Evolutionary conservation across 129 eudicot species (phyloP).

Genomic region (Cynara cardunculus): DNA sequence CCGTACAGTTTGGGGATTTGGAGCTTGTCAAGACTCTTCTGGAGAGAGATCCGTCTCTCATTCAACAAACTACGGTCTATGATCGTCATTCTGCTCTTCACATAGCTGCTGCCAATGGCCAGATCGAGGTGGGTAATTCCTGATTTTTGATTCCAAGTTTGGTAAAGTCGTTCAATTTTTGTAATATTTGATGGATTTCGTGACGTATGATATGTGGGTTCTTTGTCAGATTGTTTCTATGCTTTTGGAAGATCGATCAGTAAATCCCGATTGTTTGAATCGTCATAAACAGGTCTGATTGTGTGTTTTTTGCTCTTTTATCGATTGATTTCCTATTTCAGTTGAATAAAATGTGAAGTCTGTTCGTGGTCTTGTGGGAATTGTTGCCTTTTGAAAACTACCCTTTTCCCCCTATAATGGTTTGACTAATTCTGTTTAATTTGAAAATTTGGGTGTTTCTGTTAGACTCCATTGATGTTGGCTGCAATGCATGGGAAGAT

Average conservation of each 20-base stretch:
- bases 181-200: conserved; percentile 1
- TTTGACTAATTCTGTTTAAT: conserved; percentile 6
- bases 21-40: conserved; percentile 42
- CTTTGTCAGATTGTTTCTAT: conserved; percentile 51
- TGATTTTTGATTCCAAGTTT: neutral
- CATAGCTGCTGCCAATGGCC: conserved; percentile 86
- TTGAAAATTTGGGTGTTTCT: conserved; percentile 3
- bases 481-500: conserved; percentile 85
- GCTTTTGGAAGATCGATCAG: conserved; percentile 54
- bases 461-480: conserved; percentile 80
- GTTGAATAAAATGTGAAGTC: neutral
- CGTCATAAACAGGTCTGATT: conserved; percentile 62
- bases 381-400: neutral
- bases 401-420: neutral
- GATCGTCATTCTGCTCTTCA: conserved; percentile 64
- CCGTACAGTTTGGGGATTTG: conserved; percentile 63
- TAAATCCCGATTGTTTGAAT: conserved; percentile 52
- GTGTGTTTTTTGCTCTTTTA: neutral
- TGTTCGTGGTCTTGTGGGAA: conserved; percentile 4
- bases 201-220: neutral
- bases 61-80: conserved; percentile 33
- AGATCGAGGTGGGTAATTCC: conserved; percentile 56
- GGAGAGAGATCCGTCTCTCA: conserved; percentile 40
- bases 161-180: neutral
- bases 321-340: neutral